Evolutionary conservation across 306 rosid species (phyloP).

Genomic region (Malus orientalis): DNA sequence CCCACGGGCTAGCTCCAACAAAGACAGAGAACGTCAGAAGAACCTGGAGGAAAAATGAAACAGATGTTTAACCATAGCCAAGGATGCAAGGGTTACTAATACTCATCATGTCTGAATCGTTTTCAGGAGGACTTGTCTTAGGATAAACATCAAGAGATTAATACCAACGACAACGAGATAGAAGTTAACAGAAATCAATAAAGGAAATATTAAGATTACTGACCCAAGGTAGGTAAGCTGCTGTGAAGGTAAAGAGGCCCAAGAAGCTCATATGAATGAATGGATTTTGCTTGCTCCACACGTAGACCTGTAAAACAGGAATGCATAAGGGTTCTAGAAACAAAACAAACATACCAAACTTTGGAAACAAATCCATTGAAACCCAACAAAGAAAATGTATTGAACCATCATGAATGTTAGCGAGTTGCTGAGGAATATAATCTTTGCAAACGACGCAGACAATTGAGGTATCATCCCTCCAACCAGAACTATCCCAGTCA

Average conservation of each 20-base stretch:
- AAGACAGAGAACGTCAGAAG: conserved; percentile 88
- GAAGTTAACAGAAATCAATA: background rate
- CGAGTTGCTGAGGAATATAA: conserved; percentile 91
- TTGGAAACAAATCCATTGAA: background rate
- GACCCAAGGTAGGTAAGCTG: conserved; percentile 98
- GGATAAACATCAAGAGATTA: background rate
- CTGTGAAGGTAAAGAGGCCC: conserved; percentile 90
- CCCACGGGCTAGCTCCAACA: conserved; percentile 98
- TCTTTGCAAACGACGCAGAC: conserved; percentile 77
- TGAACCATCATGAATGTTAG: conserved; percentile 95
- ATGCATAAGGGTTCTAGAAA: conserved; percentile 6
- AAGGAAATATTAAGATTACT: conserved; percentile 19
- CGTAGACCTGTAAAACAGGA: conserved; percentile 61
- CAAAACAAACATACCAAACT: background rate
- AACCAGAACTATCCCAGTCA: conserved; percentile 83
- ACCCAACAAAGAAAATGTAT: background rate
- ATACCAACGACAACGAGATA: background rate
- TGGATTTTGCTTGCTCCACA: conserved; percentile 98
- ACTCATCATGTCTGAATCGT: background rate
- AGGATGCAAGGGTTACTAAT: background rate
- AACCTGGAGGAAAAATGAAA: conserved; percentile 38
- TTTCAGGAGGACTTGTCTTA: background rate
- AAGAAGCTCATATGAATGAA: conserved; percentile 93
- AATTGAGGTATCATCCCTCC: conserved; percentile 96
- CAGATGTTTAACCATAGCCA: background rate